These are phyloP conservation scores for Asterophora parasitica DNA, from an alignment of 768 basidiomycete genomes.

Conservation along the genomic window DNA sequence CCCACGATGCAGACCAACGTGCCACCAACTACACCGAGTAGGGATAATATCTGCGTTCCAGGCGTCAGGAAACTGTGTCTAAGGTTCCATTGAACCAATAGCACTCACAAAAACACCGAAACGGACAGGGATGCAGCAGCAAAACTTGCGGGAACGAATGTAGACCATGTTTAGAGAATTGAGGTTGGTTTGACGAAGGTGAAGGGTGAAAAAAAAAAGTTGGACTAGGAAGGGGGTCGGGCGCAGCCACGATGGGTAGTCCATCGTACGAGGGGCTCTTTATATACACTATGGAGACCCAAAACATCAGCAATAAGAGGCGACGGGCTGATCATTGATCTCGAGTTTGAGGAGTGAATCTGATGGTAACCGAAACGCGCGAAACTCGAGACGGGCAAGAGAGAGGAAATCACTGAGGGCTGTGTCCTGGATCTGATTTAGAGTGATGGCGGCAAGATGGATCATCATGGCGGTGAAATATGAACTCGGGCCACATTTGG, in stretches of 20 bases:
- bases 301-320: slow-evolving; percentile 3
- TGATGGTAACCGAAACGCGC: slow-evolving; percentile 3
- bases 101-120: slow-evolving; percentile 52
- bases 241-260: slow-evolving; percentile 32
- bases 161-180: slow-evolving; percentile 37
- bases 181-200: slow-evolving; percentile 12
- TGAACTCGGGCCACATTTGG: too few species aligned
- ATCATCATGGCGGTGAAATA: too few species aligned
- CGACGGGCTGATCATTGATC: slow-evolving; percentile 14
- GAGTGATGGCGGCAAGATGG: too few species aligned
- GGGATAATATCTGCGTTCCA: slow-evolving; percentile 32
- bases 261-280: slow-evolving; percentile 2
- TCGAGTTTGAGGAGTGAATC: slow-evolving; percentile 8
- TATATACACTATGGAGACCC: slow-evolving; percentile 8
- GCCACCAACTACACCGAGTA: slow-evolving; percentile 39
- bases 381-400: background rate
- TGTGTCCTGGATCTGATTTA: too few species aligned
- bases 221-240: slow-evolving; percentile 23
- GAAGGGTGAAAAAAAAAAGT: slow-evolving; percentile 17
- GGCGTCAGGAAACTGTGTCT: background rate
- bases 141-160: slow-evolving; percentile 54
- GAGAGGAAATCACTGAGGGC: too few species aligned
- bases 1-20: slow-evolving; percentile 39
- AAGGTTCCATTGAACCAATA: too few species aligned
- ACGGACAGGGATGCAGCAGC: slow-evolving; percentile 63